These are phyloP conservation scores for Fusarium citri DNA, from an alignment of 2,329 filamentous ascomycete genomes.

Conservation along the genomic window DNA sequence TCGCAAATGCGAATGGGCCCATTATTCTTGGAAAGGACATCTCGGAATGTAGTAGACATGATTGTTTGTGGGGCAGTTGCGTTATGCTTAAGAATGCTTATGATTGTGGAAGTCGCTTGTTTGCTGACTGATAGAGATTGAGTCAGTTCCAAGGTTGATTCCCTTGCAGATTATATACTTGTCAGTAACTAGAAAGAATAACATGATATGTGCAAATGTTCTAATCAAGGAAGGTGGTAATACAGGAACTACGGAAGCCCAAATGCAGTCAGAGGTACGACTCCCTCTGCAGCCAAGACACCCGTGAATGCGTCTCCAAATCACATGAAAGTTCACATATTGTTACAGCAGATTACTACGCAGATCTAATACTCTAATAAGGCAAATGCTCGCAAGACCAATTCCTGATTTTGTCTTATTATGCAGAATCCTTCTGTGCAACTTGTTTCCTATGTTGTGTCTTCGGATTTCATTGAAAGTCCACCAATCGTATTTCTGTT, in stretches of 20 bases:
- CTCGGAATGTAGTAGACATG: not conserved
- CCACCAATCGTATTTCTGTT: not conserved
- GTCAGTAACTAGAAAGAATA: not conserved
- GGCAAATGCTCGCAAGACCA: not conserved
- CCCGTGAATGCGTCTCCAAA: not conserved
- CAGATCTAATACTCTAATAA: not conserved
- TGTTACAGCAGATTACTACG: not conserved
- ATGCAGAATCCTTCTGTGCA: not conserved
- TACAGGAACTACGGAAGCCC: not conserved
- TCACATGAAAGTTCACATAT: not conserved
- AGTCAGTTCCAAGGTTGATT: not conserved
- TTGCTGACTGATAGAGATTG: not conserved
- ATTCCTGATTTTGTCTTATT: not conserved
- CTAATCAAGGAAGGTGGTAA: not conserved
- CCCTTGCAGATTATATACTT: not conserved
- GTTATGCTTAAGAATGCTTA: not conserved
- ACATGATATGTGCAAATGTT: not conserved
- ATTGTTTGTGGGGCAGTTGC: not conserved
- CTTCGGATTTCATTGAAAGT: not conserved
- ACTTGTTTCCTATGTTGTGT: not conserved
- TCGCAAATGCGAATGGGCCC: conserved; percentile 6
- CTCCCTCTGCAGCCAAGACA: not conserved
- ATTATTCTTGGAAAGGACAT: not conserved
- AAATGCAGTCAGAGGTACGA: not conserved
- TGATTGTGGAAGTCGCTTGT: not conserved